Percentiles rank a stretch among this genome's conserved stretches.
These are phyloP conservation scores for Boeremia lycopersici DNA, from an alignment of 2,329 filamentous ascomycete species.

Conservation along the genomic window DNA sequence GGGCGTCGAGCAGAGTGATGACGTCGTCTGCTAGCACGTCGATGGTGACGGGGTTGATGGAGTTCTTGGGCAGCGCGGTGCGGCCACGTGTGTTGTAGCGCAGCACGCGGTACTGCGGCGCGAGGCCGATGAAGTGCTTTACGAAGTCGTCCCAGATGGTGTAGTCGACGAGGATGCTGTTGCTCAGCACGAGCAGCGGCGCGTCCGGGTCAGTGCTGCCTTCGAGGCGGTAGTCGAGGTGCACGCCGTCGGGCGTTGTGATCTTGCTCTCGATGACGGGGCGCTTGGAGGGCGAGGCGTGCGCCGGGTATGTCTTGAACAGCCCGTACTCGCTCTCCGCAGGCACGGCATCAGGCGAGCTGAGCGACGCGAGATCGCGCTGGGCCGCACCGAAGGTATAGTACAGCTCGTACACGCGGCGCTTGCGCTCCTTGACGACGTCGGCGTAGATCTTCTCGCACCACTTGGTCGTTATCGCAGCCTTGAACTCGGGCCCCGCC, in stretches of 20 bases:
- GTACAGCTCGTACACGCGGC: slow-evolving; percentile 72
- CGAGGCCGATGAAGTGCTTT: slow-evolving; percentile 60
- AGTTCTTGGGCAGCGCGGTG: slow-evolving; percentile 51
- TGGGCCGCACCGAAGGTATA: slow-evolving; percentile 80
- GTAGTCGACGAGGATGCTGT: slow-evolving; percentile 78
- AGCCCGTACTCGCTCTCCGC: slow-evolving; percentile 60
- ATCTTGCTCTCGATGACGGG: slow-evolving; percentile 70
- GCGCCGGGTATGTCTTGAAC: slow-evolving; percentile 61
- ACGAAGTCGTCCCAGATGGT: slow-evolving; percentile 83
- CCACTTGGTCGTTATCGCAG: slow-evolving; percentile 68
- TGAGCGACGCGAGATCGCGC: slow-evolving; percentile 67
- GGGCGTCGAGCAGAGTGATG: slow-evolving; percentile 66
- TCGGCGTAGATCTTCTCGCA: slow-evolving; percentile 63
- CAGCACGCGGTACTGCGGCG: slow-evolving; percentile 72
- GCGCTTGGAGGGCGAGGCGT: slow-evolving; percentile 30
- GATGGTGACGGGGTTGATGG: slow-evolving; percentile 57
- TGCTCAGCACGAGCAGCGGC: slow-evolving; percentile 75
- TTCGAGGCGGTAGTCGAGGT: slow-evolving; percentile 76
- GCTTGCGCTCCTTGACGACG: slow-evolving; percentile 62
- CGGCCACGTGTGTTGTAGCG: slow-evolving; percentile 80
- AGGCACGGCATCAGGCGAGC: slow-evolving; percentile 53
- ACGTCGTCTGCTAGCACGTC: slow-evolving; percentile 73
- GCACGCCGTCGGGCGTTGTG: slow-evolving; percentile 70
- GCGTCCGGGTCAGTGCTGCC: slow-evolving; percentile 70
- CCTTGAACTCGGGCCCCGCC: slow-evolving; percentile 66